Evolutionary conservation across 192 early-diverging fungal genomes (phyloP).

Genomic region (Umbelopsis ramanniana): DNA sequence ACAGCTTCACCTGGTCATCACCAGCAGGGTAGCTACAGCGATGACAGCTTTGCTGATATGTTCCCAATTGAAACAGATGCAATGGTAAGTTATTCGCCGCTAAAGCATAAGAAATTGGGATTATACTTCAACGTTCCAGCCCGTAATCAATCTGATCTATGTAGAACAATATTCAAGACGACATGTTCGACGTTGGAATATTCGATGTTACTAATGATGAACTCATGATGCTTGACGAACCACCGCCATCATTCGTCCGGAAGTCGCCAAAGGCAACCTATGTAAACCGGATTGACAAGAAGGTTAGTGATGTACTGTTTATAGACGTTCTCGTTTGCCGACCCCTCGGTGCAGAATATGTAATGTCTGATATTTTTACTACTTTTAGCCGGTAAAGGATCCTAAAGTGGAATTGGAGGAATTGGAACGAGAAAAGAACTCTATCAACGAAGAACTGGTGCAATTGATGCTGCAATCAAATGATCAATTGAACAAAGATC

Average conservation of each 20-base stretch:
- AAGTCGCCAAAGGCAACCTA: background rate
- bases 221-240: constrained; percentile 7
- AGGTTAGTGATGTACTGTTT: background rate
- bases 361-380: too few relatives aligned
- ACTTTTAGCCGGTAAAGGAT: background rate
- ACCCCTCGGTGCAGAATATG: background rate
- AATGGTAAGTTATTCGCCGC: background rate
- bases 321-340: too few relatives aligned
- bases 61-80: background rate
- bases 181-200: background rate
- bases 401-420: background rate
- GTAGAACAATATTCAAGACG: background rate
- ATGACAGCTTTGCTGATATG: background rate
- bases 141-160: too few relatives aligned
- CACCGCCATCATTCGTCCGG: background rate
- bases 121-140: too few relatives aligned
- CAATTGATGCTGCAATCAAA: background rate
- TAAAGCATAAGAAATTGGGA: too few relatives aligned
- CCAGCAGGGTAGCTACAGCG: background rate
- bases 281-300: background rate
- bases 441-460: constrained; percentile 7
- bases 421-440: constrained; percentile 1
- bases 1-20: background rate
- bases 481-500: background rate
- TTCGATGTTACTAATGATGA: background rate